Base-by-base conservation (phyloP, 352 stramenopile species). In the Phytophthora palmivora region DNA sequence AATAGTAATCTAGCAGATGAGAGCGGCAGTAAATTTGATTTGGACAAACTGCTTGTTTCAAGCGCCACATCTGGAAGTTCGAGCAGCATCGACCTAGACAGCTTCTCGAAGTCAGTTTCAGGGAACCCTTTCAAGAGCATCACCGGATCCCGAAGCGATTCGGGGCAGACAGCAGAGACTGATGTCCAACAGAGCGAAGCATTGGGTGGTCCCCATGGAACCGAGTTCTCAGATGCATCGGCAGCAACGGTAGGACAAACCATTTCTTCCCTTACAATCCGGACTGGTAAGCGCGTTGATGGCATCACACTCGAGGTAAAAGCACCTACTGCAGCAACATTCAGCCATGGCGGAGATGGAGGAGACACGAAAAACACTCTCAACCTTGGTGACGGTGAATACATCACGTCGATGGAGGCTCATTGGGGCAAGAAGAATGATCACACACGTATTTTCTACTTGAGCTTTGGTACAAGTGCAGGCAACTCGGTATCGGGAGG, bases 381-480 rank as follows among this genome's bases (percentile, higher is more conserved):
- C 37, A 12, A n/a, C 4, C 37, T 43, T 43, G 37, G 37, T 43
- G 37, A 12, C 4, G 37, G 37, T 43, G 37, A 43, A 18, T 43
- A 43, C 37, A 43, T 43, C 37, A 43, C 37, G 15, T 43, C 37
- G 37, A 43, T 43, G 37, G 37, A 43, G n/a, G 37, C 37, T 21
- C 37, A 43, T 11, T 43, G 37, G 37, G 37, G 10, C 24, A 43
- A 21, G 15, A 43, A 22, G 21, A 43, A 43, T 43, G 12, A 43
- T 22, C 37, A 43, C 37, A 43, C 37, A 21, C 37, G 37, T 15
- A 43, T 43, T 21, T 43, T 43, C 37, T 43, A 43, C n/a, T 43
- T 43, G 37, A 43, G 37, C 37, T 43, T 43, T 43, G 37, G 37
- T 43, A 43, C 37, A 15, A 43, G 37, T 43, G 37, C 37, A 18